Percentiles rank a stretch among this genome's conserved stretches.
phyloP scores from a whole-genome alignment of 805 yeast species.

The Cyberlindnera maritima region DNA sequence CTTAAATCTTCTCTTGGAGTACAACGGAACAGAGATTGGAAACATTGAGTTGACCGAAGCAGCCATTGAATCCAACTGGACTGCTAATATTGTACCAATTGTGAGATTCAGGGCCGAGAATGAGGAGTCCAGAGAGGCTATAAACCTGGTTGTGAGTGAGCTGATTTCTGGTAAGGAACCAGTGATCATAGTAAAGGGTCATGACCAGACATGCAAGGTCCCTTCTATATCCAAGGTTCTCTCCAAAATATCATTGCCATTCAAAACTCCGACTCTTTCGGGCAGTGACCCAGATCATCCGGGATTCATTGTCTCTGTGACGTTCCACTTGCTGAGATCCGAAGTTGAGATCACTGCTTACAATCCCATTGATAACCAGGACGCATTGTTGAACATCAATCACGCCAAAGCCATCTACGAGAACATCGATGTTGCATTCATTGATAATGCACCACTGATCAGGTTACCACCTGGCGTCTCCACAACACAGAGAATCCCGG shows the following conservation, averaged over 20 bases:
- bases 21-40: constrained; percentile 37
- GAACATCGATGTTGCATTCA: constrained; percentile 44
- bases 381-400: constrained; percentile 38
- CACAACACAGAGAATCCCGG: constrained; percentile 48
- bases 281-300: constrained; percentile 13
- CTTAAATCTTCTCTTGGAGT: constrained; percentile 29
- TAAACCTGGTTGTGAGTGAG: constrained; percentile 37
- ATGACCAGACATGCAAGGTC: constrained; percentile 23
- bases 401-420: constrained; percentile 49
- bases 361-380: constrained; percentile 53
- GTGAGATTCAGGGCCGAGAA: constrained; percentile 21
- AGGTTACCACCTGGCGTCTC: constrained; percentile 51
- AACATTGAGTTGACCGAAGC: constrained; percentile 27
- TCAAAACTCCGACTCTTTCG: constrained; percentile 29
- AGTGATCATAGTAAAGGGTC: constrained; percentile 29
- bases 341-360: constrained; percentile 51
- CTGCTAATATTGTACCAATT: constrained; percentile 16
- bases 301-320: constrained; percentile 47
- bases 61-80: constrained; percentile 18
- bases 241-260: constrained; percentile 25
- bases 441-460: constrained; percentile 39
- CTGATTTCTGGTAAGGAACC: constrained; percentile 40
- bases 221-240: constrained; percentile 28
- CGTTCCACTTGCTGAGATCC: constrained; percentile 53
- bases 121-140: constrained; percentile 14